Percentiles rank a stretch among this genome's conserved stretches.
These are phyloP conservation scores for Xerocomus cyaneibrunnescens DNA, from an alignment of 1,284 basidiomycete genomes.

Conservation along the genomic window DNA sequence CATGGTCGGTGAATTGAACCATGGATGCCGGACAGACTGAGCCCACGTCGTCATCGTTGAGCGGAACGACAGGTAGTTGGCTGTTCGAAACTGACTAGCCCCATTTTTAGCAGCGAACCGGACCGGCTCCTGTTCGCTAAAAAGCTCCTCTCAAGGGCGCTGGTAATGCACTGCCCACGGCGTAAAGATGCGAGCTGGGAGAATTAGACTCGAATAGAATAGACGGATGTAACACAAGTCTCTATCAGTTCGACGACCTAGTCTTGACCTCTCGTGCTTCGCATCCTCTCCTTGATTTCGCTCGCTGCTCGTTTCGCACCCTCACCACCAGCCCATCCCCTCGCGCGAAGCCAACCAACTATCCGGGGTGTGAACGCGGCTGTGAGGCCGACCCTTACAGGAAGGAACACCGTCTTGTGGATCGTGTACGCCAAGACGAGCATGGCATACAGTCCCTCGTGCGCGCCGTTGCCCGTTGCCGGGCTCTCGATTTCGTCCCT, in stretches of 20 bases:
- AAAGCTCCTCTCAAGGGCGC: background rate
- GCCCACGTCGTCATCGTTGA: slow-evolving; percentile 34
- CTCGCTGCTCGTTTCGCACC: slow-evolving; percentile 65
- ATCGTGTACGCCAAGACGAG: slow-evolving; percentile 90
- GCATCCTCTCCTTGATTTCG: slow-evolving; percentile 58
- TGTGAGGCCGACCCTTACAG: slow-evolving; percentile 86
- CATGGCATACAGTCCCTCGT: slow-evolving; percentile 87
- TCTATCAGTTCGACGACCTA: slow-evolving; percentile 1
- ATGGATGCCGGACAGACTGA: slow-evolving; percentile 49
- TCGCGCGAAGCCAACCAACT: slow-evolving; percentile 71
- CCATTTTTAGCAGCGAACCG: background rate
- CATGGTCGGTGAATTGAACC: slow-evolving; percentile 47
- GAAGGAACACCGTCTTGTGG: slow-evolving; percentile 95
- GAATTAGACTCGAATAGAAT: slow-evolving; percentile 16
- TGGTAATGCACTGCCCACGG: too few species aligned
- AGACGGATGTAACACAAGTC: slow-evolving; percentile 15
- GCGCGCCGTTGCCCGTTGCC: slow-evolving; percentile 38
- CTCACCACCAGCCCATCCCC: slow-evolving; percentile 74
- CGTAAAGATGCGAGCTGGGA: background rate
- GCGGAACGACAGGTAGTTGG: background rate
- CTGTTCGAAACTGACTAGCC: background rate
- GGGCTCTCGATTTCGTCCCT: slow-evolving; percentile 50
- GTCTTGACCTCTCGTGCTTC: slow-evolving; percentile 12
- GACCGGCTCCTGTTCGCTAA: background rate
- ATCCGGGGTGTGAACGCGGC: slow-evolving; percentile 85